A percentile compares a stretch with the other conserved stretches of the same genome.
phyloP scores from a whole-genome alignment of 2,329 filamentous ascomycete species.

The Byssoonygena ceratinophila region DNA sequence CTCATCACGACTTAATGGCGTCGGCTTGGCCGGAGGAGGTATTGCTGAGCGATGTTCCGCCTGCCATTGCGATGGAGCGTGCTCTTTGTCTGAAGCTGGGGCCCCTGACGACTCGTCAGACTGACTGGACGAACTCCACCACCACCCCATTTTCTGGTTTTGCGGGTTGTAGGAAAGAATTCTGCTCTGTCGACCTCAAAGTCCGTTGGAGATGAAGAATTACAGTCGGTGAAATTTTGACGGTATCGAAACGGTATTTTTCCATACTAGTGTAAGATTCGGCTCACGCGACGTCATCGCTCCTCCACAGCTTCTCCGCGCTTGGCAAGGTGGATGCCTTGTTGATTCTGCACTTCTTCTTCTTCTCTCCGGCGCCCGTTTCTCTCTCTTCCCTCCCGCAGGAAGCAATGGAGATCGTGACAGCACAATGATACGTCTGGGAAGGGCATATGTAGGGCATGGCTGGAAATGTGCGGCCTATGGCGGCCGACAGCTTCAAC shows the following conservation, averaged over 20 bases:
- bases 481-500: neutral
- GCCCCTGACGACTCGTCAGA: slow-evolving; percentile 16
- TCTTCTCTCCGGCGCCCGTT: neutral
- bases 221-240: slow-evolving; percentile 1
- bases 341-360: neutral
- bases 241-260: slow-evolving; percentile 3
- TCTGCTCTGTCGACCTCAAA: neutral
- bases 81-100: slow-evolving; percentile 3
- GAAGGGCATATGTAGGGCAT: slow-evolving; percentile 6
- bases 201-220: neutral
- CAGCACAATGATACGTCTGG: slow-evolving; percentile 11
- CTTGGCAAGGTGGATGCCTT: neutral
- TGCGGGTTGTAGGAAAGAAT: neutral
- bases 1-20: slow-evolving; percentile 30
- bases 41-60: neutral
- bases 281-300: slow-evolving; percentile 1
- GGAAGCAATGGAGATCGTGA: neutral
- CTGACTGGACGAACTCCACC: slow-evolving; percentile 31
- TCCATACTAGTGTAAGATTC: slow-evolving; percentile 3
- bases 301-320: neutral
- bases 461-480: neutral
- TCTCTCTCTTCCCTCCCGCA: neutral
- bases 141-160: slow-evolving; percentile 37
- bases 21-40: neutral
- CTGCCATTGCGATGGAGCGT: neutral